These are phyloP conservation scores for Ceratocystis smalleyi DNA, from an alignment of 2,329 filamentous ascomycete genomes.

Conservation along the genomic window DNA sequence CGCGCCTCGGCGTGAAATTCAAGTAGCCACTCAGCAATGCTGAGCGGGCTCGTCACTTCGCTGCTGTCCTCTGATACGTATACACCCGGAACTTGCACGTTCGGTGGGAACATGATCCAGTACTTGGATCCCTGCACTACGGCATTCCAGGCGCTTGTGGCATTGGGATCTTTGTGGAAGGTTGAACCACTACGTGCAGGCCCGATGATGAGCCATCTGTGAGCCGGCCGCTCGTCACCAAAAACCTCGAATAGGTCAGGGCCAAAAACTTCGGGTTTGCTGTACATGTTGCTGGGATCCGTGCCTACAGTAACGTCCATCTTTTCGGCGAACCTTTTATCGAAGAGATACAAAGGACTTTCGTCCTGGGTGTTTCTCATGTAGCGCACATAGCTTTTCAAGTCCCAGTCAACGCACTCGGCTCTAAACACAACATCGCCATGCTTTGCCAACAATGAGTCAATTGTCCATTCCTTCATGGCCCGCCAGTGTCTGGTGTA, in stretches of 20 bases:
- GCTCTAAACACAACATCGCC: slow-evolving; percentile 60
- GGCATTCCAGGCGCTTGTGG: slow-evolving; percentile 79
- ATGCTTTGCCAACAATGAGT: slow-evolving; percentile 50
- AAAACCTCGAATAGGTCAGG: slow-evolving; percentile 73
- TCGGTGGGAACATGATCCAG: slow-evolving; percentile 94
- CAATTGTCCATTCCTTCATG: slow-evolving; percentile 56
- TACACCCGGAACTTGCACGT: slow-evolving; percentile 67
- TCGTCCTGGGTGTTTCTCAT: slow-evolving; percentile 70
- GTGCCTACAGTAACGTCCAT: slow-evolving; percentile 54
- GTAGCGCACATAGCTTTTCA: slow-evolving; percentile 67
- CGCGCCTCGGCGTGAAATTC: slow-evolving; percentile 77
- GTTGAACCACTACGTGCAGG: slow-evolving; percentile 78
- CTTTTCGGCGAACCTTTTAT: slow-evolving; percentile 72
- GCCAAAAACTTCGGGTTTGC: slow-evolving; percentile 70
- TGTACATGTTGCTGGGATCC: slow-evolving; percentile 45
- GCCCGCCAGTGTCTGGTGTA: slow-evolving; percentile 73
- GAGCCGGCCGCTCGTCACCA: slow-evolving; percentile 63
- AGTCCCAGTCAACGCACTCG: slow-evolving; percentile 84
- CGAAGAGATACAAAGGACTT: slow-evolving; percentile 84
- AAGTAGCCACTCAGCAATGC: slow-evolving; percentile 92
- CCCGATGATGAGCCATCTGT: slow-evolving; percentile 84
- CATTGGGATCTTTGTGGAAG: slow-evolving; percentile 75
- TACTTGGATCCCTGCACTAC: slow-evolving; percentile 83
- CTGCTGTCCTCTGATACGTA: slow-evolving; percentile 79
- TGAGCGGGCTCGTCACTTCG: slow-evolving; percentile 84